A percentile compares a stretch with the other conserved stretches of the same genome.
These are phyloP conservation scores for Manihot esculenta DNA, from an alignment of 441 rosid genomes.

Conservation along the genomic window DNA sequence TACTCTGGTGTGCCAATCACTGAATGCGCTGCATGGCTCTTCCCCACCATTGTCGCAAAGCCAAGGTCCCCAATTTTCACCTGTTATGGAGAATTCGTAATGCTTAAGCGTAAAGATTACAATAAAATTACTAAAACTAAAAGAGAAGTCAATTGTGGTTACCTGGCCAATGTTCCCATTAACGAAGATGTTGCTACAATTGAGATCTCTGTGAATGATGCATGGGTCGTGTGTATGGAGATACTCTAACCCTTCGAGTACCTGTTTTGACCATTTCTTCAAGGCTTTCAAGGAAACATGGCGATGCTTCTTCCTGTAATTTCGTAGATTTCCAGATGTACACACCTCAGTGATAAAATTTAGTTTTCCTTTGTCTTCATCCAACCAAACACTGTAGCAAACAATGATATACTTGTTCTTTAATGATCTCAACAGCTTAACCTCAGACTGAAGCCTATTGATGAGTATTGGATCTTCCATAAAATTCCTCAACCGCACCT, in stretches of 20 bases:
- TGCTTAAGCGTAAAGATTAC: not conserved
- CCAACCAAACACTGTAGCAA: constrained; percentile 61
- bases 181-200: constrained; percentile 71
- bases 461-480: constrained; percentile 49
- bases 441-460: constrained; percentile 62
- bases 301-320: constrained; percentile 63
- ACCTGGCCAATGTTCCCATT: constrained; percentile 73
- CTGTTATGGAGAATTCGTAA: constrained; percentile 20
- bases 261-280: constrained; percentile 75
- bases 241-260: constrained; percentile 63
- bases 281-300: constrained; percentile 72
- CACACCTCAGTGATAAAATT: constrained; percentile 79
- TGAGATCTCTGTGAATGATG: constrained; percentile 66
- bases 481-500: constrained; percentile 52
- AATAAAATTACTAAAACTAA: not conserved
- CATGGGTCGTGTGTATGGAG: constrained; percentile 69
- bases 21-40: constrained; percentile 66
- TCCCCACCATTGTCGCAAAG: constrained; percentile 68
- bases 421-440: constrained; percentile 55
- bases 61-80: constrained; percentile 91
- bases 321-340: constrained; percentile 63
- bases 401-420: constrained; percentile 59
- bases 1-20: constrained; percentile 77
- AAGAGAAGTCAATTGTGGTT: too few relatives aligned
- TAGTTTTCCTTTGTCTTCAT: constrained; percentile 40